Conservation (phyloP, 2,329 filamentous ascomycete genomes). For the Neonectria ditissima region DNA sequence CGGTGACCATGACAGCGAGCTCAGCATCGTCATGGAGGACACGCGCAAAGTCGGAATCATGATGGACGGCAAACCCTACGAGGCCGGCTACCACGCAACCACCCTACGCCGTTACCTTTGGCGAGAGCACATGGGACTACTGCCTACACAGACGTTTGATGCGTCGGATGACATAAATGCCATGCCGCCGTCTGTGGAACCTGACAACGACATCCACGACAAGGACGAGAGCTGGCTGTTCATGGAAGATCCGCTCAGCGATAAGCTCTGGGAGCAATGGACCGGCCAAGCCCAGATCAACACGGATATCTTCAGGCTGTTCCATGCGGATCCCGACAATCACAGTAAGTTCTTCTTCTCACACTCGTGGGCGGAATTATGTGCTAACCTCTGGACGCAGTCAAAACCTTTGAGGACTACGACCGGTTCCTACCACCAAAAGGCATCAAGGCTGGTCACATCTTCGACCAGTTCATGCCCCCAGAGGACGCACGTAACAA, state of each 20-base stretch:
- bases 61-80: conserved; percentile 84
- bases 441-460: conserved; percentile 83
- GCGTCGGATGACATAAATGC: conserved; percentile 77
- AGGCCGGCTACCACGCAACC: conserved; percentile 84
- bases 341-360: conserved; percentile 64
- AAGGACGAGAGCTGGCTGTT: conserved; percentile 71
- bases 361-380: background rate
- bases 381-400: conserved; percentile 52
- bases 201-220: conserved; percentile 72
- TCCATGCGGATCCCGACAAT: conserved; percentile 91
- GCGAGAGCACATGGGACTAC: conserved; percentile 89
- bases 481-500: conserved; percentile 79
- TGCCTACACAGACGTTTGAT: conserved; percentile 79
- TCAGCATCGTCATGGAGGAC: conserved; percentile 92
- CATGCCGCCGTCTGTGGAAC: conserved; percentile 74
- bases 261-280: conserved; percentile 77
- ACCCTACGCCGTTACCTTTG: conserved; percentile 86
- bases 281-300: conserved; percentile 75
- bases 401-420: conserved; percentile 92
- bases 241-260: conserved; percentile 77
- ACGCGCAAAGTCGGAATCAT: conserved; percentile 74
- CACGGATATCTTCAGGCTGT: conserved; percentile 80
- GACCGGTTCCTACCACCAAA: conserved; percentile 79
- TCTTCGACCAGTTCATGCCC: conserved; percentile 84
- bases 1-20: conserved; percentile 90